Evolutionary conservation across 2,329 filamentous ascomycete genomes (phyloP).

Genomic region (Cadophora gregata): DNA sequence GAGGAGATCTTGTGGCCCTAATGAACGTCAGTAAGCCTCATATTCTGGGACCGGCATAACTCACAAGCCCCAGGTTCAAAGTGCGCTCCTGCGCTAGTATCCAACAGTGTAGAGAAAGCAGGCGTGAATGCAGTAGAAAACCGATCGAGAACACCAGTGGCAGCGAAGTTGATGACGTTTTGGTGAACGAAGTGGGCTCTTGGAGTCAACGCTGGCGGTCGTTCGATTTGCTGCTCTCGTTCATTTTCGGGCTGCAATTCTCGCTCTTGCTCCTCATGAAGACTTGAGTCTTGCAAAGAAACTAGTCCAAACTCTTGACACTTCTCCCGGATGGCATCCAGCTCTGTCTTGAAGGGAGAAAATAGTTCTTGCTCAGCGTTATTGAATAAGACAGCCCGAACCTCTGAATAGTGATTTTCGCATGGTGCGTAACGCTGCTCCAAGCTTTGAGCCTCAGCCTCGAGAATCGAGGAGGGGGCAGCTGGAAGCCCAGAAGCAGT

Average conservation of each 20-base stretch:
- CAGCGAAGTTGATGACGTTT: too few species aligned
- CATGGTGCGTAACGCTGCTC: neutral
- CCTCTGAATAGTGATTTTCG: neutral
- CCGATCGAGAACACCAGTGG: too few species aligned
- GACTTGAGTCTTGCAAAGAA: slow-evolving; percentile 11
- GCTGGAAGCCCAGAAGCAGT: neutral
- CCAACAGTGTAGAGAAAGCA: too few species aligned
- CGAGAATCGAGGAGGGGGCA: neutral
- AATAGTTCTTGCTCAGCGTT: neutral
- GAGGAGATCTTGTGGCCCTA: too few species aligned
- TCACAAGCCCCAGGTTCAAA: too few species aligned
- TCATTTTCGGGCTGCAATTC: slow-evolving; percentile 70
- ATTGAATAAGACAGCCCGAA: neutral
- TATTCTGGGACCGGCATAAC: too few species aligned
- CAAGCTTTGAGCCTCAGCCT: neutral
- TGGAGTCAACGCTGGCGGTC: slow-evolving; percentile 43
- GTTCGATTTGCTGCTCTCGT: slow-evolving; percentile 60
- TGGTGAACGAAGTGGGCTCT: too few species aligned
- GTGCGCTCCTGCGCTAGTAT: too few species aligned
- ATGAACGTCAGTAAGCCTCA: too few species aligned
- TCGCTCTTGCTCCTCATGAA: slow-evolving; percentile 72
- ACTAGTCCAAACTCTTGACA: neutral
- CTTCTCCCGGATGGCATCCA: neutral
- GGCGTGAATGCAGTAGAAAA: too few species aligned
- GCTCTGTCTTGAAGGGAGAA: neutral